A percentile compares a stretch with the other conserved stretches of the same genome.
Conservation (phyloP, 2,329 filamentous ascomycete species). For the Huntiella abstrusa region DNA sequence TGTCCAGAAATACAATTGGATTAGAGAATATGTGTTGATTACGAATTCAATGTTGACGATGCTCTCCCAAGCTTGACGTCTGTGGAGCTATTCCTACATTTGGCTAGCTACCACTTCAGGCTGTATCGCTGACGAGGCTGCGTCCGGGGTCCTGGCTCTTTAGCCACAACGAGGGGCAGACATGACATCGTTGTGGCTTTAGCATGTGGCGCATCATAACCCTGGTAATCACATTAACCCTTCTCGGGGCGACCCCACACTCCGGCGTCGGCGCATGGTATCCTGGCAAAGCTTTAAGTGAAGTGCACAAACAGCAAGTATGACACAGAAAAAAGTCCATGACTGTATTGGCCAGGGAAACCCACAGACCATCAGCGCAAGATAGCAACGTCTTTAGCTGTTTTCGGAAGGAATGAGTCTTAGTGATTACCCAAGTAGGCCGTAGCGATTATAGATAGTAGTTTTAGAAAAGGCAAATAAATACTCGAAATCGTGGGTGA, state of each 20-base stretch:
- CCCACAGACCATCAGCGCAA: slow-evolving; percentile 3
- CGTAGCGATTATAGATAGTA: too few relatives aligned
- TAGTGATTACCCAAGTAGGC: too few relatives aligned
- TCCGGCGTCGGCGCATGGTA: slow-evolving; percentile 6
- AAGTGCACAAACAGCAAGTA: not conserved
- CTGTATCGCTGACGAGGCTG: slow-evolving; percentile 9
- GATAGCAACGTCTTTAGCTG: slow-evolving; percentile 8
- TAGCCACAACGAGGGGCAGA: not conserved
- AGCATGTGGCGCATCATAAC: not conserved
- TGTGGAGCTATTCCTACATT: too few relatives aligned
- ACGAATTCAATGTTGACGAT: too few relatives aligned
- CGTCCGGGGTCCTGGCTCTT: not conserved
- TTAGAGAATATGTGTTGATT: too few relatives aligned
- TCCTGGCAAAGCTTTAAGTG: not conserved
- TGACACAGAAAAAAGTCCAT: not conserved
- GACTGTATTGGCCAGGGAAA: not conserved
- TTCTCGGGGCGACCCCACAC: not conserved
- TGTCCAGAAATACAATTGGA: too few relatives aligned
- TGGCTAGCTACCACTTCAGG: too few relatives aligned
- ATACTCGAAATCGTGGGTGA: too few relatives aligned
- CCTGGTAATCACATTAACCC: not conserved
- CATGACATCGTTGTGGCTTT: slow-evolving; percentile 7
- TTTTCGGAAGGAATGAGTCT: slow-evolving; percentile 1
- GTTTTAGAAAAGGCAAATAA: too few relatives aligned
- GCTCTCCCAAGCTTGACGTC: too few relatives aligned